These are phyloP conservation scores for Apiotrichum mycotoxinovorans DNA, from an alignment of 1,284 basidiomycete genomes.

Conservation along the genomic window DNA sequence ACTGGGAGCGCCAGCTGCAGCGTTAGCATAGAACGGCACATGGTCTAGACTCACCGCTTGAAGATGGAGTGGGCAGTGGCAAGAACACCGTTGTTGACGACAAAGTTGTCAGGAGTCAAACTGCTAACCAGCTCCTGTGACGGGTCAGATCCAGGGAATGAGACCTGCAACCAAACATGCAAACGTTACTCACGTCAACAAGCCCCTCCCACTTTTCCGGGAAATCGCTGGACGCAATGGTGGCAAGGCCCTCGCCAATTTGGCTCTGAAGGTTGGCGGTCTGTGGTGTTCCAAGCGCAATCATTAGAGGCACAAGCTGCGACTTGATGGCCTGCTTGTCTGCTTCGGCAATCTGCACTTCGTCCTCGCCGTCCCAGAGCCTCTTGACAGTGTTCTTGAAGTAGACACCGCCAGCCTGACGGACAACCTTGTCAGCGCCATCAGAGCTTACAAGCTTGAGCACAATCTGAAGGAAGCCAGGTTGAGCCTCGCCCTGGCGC, in stretches of 20 bases:
- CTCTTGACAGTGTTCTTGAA: slow-evolving; percentile 82
- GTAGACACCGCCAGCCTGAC: slow-evolving; percentile 78
- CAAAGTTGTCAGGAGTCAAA: slow-evolving; percentile 72
- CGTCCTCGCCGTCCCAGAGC: slow-evolving; percentile 69
- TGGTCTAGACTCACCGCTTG: slow-evolving; percentile 53
- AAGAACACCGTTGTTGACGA: slow-evolving; percentile 82
- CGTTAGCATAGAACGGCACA: neutral
- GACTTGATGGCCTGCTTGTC: slow-evolving; percentile 54
- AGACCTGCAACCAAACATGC: neutral
- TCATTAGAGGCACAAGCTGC: slow-evolving; percentile 56
- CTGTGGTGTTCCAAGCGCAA: slow-evolving; percentile 51
- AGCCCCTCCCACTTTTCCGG: slow-evolving; percentile 78
- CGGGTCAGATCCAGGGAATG: neutral
- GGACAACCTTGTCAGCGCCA: slow-evolving; percentile 54
- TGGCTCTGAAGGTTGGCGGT: slow-evolving; percentile 59
- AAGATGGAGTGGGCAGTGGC: slow-evolving; percentile 96
- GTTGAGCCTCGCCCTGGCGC: slow-evolving; percentile 62
- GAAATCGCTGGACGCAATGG: slow-evolving; percentile 84
- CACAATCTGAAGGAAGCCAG: slow-evolving; percentile 75
- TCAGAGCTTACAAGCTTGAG: slow-evolving; percentile 65
- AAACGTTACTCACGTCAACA: slow-evolving; percentile 63
- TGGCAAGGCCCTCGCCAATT: slow-evolving; percentile 81
- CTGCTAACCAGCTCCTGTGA: slow-evolving; percentile 76
- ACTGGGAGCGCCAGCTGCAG: slow-evolving; percentile 75
- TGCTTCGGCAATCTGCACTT: slow-evolving; percentile 34